Evolutionary conservation across 1,139 yeast genomes (phyloP).

Genomic region (Ogataea hybrid): DNA sequence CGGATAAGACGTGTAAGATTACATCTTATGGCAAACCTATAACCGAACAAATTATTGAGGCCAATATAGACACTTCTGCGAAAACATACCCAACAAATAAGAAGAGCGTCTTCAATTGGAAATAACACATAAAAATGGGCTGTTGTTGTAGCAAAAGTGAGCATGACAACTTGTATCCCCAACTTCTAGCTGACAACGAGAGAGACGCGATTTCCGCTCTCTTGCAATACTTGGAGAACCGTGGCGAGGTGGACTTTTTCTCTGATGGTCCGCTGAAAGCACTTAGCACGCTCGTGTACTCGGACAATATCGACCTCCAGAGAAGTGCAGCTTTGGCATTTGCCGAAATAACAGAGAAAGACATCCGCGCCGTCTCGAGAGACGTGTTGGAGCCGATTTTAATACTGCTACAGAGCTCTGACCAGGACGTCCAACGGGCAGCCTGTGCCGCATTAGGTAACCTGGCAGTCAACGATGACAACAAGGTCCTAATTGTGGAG

Average conservation of each 20-base stretch:
- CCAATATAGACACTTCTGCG: background rate
- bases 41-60: background rate
- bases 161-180: conserved; percentile 57
- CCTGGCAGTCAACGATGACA: conserved; percentile 93
- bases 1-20: conserved; percentile 12
- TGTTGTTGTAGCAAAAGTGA: conserved; percentile 54
- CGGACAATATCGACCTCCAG: conserved; percentile 92
- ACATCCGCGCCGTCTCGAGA: conserved; percentile 83
- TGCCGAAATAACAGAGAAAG: conserved; percentile 98
- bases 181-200: conserved; percentile 93
- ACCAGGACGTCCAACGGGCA: conserved; percentile 94
- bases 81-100: background rate
- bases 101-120: background rate
- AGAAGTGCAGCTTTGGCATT: conserved; percentile 98
- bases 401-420: conserved; percentile 80
- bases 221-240: conserved; percentile 83
- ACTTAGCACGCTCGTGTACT: conserved; percentile 85
- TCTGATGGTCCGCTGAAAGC: conserved; percentile 90
- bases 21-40: conserved; percentile 5
- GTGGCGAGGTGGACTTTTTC: conserved; percentile 86
- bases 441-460: conserved; percentile 99
- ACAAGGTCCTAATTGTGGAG: conserved; percentile 88
- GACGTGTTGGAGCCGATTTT: conserved; percentile 93
- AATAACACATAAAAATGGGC: conserved; percentile 46
- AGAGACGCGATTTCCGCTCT: conserved; percentile 93